Conservation (phyloP, 805 yeast species). For the Starmerella scarabaei region DNA sequence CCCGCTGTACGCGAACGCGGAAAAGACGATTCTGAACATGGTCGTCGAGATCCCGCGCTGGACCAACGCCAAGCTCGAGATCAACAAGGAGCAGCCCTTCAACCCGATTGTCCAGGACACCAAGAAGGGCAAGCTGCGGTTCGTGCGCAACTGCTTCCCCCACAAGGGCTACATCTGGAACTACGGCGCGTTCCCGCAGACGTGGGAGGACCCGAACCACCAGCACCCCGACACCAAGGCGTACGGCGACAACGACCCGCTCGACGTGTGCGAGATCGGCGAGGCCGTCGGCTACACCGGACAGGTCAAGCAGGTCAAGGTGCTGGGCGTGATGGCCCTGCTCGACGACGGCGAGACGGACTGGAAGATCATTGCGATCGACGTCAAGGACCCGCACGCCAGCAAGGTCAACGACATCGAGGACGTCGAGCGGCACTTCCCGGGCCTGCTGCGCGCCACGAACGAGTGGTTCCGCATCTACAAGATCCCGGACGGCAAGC, state of each 20-base stretch:
- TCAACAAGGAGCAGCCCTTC: conserved; percentile 65
- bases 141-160: conserved; percentile 95
- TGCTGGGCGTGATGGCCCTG: conserved; percentile 85
- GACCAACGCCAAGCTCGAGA: conserved; percentile 95
- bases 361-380: conserved; percentile 91
- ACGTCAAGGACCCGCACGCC: conserved; percentile 79
- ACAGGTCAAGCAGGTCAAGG: conserved; percentile 74
- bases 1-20: conserved; percentile 87
- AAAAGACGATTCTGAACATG: conserved; percentile 76
- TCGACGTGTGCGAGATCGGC: conserved; percentile 89
- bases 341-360: conserved; percentile 96
- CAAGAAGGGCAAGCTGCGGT: conserved; percentile 92
- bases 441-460: conserved; percentile 86
- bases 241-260: conserved; percentile 86
- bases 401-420: conserved; percentile 75
- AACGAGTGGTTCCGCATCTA: conserved; percentile 97
- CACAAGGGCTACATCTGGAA: conserved; percentile 97
- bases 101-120: conserved; percentile 97
- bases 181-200: conserved; percentile 98
- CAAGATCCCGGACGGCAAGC: conserved; percentile 97
- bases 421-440: conserved; percentile 80
- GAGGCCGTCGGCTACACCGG: conserved; percentile 46
- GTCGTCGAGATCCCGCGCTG: conserved; percentile 97
- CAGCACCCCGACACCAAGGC: conserved; percentile 35
- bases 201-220: conserved; percentile 91